These are phyloP conservation scores for Globisporangium nagaii DNA, from an alignment of 352 stramenopile genomes.

Conservation along the genomic window DNA sequence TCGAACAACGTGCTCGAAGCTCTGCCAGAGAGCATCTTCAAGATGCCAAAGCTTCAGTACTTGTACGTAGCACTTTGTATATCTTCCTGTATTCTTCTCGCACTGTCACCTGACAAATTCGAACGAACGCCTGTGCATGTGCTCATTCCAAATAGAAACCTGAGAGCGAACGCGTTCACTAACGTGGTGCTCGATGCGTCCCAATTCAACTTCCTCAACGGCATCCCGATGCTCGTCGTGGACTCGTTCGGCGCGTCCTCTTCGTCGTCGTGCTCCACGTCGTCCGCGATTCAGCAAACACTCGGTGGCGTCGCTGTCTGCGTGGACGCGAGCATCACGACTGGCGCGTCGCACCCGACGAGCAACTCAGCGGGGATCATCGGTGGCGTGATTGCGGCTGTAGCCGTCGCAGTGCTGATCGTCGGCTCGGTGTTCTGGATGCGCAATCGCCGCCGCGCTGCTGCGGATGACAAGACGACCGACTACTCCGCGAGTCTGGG, in stretches of 20 bases:
- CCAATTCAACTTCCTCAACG: conserved; percentile 6
- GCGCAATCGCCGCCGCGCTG: background rate
- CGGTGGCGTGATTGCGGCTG: background rate
- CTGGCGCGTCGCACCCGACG: background rate
- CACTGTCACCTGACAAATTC: no score
- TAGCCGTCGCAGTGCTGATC: background rate
- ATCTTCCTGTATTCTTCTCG: no score
- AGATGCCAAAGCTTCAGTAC: conserved; percentile 10
- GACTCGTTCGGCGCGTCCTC: conserved; percentile 3
- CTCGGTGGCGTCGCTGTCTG: conserved; percentile 1
- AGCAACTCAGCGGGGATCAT: background rate
- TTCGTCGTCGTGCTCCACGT: background rate
- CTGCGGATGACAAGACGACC: background rate
- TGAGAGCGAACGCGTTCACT: conserved; percentile 8
- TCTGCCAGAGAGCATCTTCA: conserved; percentile 2
- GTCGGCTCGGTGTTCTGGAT: conserved; percentile 4
- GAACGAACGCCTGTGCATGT: no score
- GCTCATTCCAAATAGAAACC: conserved; percentile 4
- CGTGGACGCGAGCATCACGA: background rate
- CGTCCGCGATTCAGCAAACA: background rate
- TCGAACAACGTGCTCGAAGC: conserved; percentile 12
- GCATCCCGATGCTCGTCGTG: conserved; percentile 3
- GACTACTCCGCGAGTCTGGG: background rate
- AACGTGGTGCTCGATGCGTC: background rate
- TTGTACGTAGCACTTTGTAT: conserved; percentile 1